Evolutionary conservation across 2,329 filamentous ascomycete species (phyloP).

Genomic region (Phyllosticta paracitricarpa): DNA sequence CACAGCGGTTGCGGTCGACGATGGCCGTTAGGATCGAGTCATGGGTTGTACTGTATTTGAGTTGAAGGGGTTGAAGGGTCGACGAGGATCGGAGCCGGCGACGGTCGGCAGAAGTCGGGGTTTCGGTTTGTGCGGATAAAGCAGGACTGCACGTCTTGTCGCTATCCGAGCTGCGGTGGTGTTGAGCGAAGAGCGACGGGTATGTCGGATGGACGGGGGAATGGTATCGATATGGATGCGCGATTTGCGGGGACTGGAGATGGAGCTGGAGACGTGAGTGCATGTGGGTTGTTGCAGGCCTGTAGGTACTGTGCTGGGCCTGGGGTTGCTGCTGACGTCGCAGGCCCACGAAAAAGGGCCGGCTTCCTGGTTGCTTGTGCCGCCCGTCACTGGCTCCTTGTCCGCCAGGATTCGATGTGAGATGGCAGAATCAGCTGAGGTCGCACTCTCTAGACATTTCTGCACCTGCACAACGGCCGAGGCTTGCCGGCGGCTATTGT

Average conservation of each 20-base stretch:
- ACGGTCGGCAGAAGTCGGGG: constrained; percentile 4
- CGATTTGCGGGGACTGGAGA: not conserved
- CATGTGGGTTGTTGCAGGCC: not conserved
- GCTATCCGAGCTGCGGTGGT: not conserved
- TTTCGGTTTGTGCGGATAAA: not conserved
- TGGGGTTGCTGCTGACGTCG: not conserved
- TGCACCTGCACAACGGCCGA: not conserved
- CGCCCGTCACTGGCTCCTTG: not conserved
- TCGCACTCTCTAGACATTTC: not conserved
- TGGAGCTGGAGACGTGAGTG: not conserved
- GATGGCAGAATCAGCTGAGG: not conserved
- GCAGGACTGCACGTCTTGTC: not conserved
- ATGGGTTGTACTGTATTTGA: not conserved
- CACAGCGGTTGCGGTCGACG: not conserved
- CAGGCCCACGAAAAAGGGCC: not conserved
- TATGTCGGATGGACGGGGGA: not conserved
- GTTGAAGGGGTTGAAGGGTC: not conserved
- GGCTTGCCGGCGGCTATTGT: not conserved
- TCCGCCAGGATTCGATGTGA: not conserved
- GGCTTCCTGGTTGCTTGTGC: not conserved
- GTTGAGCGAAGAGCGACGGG: not conserved
- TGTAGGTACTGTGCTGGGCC: not conserved
- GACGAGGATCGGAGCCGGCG: constrained; percentile 2
- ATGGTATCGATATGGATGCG: not conserved
- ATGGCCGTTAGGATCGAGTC: not conserved